phyloP scores from a whole-genome alignment of 2,329 filamentous ascomycete genomes.

The Xylariaceae sp. region DNA sequence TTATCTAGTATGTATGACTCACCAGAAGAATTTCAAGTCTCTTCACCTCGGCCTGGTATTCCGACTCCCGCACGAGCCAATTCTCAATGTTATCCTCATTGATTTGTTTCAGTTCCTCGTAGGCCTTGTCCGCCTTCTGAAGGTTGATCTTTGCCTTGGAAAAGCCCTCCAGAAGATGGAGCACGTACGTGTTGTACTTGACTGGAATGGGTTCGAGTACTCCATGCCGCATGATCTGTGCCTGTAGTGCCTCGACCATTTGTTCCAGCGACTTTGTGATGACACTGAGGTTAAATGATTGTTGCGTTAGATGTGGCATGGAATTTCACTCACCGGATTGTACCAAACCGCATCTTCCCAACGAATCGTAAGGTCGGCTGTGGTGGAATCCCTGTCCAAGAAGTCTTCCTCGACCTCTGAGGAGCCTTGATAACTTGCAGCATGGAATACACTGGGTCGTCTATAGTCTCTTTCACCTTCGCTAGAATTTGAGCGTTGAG shows the following conservation, averaged over 20 bases:
- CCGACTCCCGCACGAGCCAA: constrained; percentile 35
- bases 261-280: constrained; percentile 33
- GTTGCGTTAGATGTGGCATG: background rate
- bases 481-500: constrained; percentile 14
- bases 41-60: constrained; percentile 38
- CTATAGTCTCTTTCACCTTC: constrained; percentile 13
- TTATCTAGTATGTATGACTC: background rate
- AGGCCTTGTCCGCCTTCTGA: constrained; percentile 22
- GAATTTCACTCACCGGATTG: constrained; percentile 30
- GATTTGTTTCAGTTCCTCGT: constrained; percentile 28
- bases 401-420: constrained; percentile 9
- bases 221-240: constrained; percentile 37
- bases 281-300: background rate
- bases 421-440: constrained; percentile 24
- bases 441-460: constrained; percentile 17
- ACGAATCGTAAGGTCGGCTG: constrained; percentile 19
- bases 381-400: constrained; percentile 1
- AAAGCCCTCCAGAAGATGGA: constrained; percentile 37
- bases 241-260: constrained; percentile 42
- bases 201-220: constrained; percentile 34
- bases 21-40: constrained; percentile 32
- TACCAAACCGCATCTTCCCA: constrained; percentile 32
- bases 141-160: constrained; percentile 32
- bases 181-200: constrained; percentile 40
- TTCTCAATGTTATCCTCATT: constrained; percentile 32